These are phyloP conservation scores for Paramecium primaurelia DNA, from an alignment of 73 alveolate species.

Conservation along the genomic window DNA sequence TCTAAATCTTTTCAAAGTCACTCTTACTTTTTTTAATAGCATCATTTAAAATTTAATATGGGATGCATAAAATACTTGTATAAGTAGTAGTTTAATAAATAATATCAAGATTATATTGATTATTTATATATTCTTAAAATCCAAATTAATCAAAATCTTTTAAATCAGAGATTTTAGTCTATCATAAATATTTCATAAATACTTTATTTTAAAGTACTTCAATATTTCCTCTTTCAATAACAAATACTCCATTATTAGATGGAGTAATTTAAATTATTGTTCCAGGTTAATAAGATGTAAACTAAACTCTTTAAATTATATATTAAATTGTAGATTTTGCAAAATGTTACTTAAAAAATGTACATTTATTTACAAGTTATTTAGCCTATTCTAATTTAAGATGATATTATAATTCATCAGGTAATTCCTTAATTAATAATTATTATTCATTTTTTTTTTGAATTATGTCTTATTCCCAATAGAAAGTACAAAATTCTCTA, in stretches of 20 bases:
- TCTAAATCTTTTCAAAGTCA: not conserved
- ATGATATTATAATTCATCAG: constrained; percentile 46
- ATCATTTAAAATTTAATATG: not conserved
- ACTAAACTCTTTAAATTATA: not conserved
- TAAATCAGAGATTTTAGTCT: not conserved
- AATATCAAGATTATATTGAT: not conserved
- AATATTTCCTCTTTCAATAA: not conserved
- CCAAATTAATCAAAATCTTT: constrained; percentile 1
- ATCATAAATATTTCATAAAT: not conserved
- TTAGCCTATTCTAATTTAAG: constrained; percentile 6
- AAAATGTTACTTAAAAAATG: constrained; percentile 35
- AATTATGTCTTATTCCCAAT: constrained; percentile 39
- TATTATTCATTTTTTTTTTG: not conserved
- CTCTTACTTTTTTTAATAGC: not conserved
- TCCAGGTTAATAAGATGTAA: not conserved
- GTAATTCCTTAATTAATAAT: not conserved
- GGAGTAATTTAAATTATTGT: not conserved
- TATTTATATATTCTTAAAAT: not conserved
- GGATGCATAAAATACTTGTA: not conserved
- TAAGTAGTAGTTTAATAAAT: not conserved
- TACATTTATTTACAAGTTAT: not conserved
- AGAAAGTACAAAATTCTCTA: constrained; percentile 50
- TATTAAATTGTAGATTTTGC: not conserved
- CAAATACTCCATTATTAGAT: not conserved
- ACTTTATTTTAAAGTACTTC: not conserved